A percentile compares a stretch with the other conserved stretches of the same genome.
These are phyloP conservation scores for Trifolium repens DNA, from an alignment of 306 rosid genomes.

Conservation along the genomic window DNA sequence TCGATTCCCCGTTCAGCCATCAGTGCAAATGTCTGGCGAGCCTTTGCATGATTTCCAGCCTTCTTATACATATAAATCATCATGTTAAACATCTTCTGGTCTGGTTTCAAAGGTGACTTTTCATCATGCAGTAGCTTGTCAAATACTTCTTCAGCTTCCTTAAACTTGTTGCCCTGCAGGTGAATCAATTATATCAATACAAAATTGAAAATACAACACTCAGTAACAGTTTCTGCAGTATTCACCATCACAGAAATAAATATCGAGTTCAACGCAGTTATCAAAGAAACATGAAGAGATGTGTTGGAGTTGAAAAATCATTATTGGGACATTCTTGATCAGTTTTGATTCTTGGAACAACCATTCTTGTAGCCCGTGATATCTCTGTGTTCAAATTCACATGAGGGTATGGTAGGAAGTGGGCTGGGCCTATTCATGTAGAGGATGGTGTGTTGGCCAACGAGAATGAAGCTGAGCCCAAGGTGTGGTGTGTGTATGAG, in stretches of 20 bases:
- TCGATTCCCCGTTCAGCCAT: conserved; percentile 79
- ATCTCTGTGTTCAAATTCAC: conserved; percentile 22
- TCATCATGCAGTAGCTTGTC: conserved; percentile 68
- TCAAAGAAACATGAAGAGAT: conserved; percentile 13
- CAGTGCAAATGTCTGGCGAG: conserved; percentile 77
- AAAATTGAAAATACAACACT: conserved; percentile 41
- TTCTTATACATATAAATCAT: conserved; percentile 93
- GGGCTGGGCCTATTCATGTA: no score
- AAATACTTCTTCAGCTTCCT: conserved; percentile 86
- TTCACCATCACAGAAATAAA: conserved; percentile 16
- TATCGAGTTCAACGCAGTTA: background rate
- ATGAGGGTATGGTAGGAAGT: background rate
- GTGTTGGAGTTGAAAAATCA: background rate
- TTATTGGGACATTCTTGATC: background rate
- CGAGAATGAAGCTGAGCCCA: no score
- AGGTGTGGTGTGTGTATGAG: no score
- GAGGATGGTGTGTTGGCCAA: no score
- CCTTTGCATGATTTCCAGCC: conserved; percentile 86
- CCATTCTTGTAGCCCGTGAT: background rate
- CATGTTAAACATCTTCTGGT: conserved; percentile 93
- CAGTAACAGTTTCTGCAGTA: conserved; percentile 19
- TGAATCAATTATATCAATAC: conserved; percentile 34
- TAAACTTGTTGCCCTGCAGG: conserved; percentile 74
- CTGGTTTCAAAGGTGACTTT: conserved; percentile 76
- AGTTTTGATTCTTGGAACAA: conserved; percentile 7